Conservation (phyloP, 306 rosid species). For the Begonia peltatifolia region DNA sequence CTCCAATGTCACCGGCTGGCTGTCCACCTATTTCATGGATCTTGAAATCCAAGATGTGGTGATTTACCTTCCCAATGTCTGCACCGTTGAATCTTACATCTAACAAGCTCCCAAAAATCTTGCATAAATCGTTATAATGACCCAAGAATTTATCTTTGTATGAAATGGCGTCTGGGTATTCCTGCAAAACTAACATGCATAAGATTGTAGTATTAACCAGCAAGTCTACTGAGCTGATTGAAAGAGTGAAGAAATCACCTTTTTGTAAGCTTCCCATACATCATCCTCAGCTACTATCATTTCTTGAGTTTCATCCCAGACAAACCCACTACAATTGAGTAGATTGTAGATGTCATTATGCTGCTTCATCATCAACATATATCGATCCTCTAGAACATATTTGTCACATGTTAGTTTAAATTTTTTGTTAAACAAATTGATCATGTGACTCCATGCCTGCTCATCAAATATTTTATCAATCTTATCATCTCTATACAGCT, state of each 20-base stretch:
- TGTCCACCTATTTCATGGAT: conserved; percentile 12
- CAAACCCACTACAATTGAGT: conserved; percentile 33
- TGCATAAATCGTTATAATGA: conserved; percentile 31
- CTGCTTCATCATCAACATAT: conserved; percentile 41
- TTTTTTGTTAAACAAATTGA: conserved; percentile 22
- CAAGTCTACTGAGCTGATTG: neutral
- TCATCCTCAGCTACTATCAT: conserved; percentile 36
- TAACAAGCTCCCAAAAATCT: conserved; percentile 27
- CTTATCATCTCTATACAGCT: conserved; percentile 29
- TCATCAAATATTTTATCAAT: conserved; percentile 30
- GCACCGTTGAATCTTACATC: conserved; percentile 16
- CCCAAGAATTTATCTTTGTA: conserved; percentile 32
- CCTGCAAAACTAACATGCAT: conserved; percentile 35
- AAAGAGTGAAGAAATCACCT: conserved; percentile 29
- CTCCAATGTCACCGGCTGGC: conserved; percentile 13
- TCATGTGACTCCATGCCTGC: conserved; percentile 45
- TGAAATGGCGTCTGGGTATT: conserved; percentile 33
- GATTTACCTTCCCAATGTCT: conserved; percentile 13
- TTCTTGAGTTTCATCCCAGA: conserved; percentile 53
- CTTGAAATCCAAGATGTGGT: conserved; percentile 16
- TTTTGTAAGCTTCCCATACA: conserved; percentile 45
- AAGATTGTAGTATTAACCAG: conserved; percentile 3
- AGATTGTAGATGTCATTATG: conserved; percentile 30
- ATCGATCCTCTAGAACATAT: conserved; percentile 31
- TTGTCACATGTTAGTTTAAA: conserved; percentile 34